Conservation (phyloP, 768 basidiomycete genomes). For the Russula earlei region DNA sequence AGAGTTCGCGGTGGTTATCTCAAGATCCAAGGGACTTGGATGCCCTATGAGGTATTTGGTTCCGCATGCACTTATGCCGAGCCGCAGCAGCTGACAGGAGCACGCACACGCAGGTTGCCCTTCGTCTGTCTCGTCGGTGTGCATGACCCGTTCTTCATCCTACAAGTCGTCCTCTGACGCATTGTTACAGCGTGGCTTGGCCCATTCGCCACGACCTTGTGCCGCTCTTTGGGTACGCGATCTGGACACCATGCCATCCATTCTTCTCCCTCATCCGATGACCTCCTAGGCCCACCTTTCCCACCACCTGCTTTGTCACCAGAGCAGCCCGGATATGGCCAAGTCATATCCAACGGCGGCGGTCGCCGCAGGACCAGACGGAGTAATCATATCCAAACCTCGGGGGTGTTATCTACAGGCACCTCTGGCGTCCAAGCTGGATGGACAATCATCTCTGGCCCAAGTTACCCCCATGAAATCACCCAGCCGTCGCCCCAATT, state of each 20-base stretch:
- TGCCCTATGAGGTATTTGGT: slow-evolving; percentile 71
- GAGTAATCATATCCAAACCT: slow-evolving; percentile 11
- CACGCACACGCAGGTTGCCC: slow-evolving; percentile 47
- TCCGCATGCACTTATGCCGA: slow-evolving; percentile 3
- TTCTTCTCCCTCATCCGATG: slow-evolving; percentile 14
- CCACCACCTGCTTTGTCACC: slow-evolving; percentile 75
- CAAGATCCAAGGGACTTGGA: slow-evolving; percentile 92
- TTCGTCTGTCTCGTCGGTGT: slow-evolving; percentile 70
- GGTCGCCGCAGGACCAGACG: slow-evolving; percentile 18
- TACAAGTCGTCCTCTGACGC: slow-evolving; percentile 5
- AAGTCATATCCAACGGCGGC: slow-evolving; percentile 47
- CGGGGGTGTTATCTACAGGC: slow-evolving; percentile 6
- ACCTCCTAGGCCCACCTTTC: slow-evolving; percentile 62
- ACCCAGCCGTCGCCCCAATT: slow-evolving; percentile 1
- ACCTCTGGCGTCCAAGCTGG: slow-evolving; percentile 14
- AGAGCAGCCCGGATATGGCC: slow-evolving; percentile 80
- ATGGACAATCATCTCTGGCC: slow-evolving; percentile 20
- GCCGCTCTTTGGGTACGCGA: slow-evolving; percentile 74
- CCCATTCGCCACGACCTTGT: slow-evolving; percentile 76
- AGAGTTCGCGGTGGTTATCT: slow-evolving; percentile 82
- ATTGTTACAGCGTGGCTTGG: slow-evolving; percentile 68
- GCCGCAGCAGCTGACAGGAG: slow-evolving; percentile 6
- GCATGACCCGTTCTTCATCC: slow-evolving; percentile 22
- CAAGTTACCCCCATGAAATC: slow-evolving; percentile 12
- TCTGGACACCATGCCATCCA: background rate